Percentiles rank a stretch among this genome's conserved stretches.
Evolutionary conservation across 1,284 basidiomycete genomes (phyloP).

Genomic region (Cystobasidium sp.): DNA sequence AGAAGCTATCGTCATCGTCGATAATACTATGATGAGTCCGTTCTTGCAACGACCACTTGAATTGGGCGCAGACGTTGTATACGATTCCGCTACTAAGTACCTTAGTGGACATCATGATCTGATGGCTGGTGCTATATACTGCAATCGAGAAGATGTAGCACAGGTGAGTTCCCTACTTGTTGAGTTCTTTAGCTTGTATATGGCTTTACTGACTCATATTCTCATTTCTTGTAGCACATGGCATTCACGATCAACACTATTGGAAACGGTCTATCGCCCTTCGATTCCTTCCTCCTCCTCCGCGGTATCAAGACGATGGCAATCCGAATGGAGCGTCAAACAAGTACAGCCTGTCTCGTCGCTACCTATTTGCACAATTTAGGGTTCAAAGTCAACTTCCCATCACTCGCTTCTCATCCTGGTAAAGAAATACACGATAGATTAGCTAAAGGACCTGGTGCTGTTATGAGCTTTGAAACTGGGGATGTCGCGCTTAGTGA

Average conservation of each 20-base stretch:
- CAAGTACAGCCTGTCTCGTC: slow-evolving; percentile 78
- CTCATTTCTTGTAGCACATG: slow-evolving; percentile 65
- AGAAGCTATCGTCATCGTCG: slow-evolving; percentile 84
- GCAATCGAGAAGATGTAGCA: slow-evolving; percentile 86
- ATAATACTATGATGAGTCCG: slow-evolving; percentile 99
- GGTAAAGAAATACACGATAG: slow-evolving; percentile 83
- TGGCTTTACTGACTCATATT: not conserved
- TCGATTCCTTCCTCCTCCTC: slow-evolving; percentile 93
- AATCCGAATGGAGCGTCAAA: slow-evolving; percentile 94
- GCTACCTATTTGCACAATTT: slow-evolving; percentile 84
- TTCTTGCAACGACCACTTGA: slow-evolving; percentile 95
- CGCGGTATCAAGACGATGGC: slow-evolving; percentile 97
- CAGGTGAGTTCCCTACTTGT: slow-evolving; percentile 63
- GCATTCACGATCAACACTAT: slow-evolving; percentile 94
- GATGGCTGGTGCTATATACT: slow-evolving; percentile 94
- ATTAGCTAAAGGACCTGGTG: slow-evolving; percentile 86
- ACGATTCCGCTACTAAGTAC: slow-evolving; percentile 98
- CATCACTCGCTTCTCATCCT: slow-evolving; percentile 82
- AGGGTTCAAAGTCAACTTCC: slow-evolving; percentile 93
- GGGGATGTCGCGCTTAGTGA: slow-evolving; percentile 89
- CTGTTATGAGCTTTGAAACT: slow-evolving; percentile 93
- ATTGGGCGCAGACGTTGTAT: slow-evolving; percentile 94
- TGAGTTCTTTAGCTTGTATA: not conserved
- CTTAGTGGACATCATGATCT: slow-evolving; percentile 97
- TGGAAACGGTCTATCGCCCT: slow-evolving; percentile 94